phyloP scores from a whole-genome alignment of 768 basidiomycete genomes.

The Pilatotrama ljubarskyi region DNA sequence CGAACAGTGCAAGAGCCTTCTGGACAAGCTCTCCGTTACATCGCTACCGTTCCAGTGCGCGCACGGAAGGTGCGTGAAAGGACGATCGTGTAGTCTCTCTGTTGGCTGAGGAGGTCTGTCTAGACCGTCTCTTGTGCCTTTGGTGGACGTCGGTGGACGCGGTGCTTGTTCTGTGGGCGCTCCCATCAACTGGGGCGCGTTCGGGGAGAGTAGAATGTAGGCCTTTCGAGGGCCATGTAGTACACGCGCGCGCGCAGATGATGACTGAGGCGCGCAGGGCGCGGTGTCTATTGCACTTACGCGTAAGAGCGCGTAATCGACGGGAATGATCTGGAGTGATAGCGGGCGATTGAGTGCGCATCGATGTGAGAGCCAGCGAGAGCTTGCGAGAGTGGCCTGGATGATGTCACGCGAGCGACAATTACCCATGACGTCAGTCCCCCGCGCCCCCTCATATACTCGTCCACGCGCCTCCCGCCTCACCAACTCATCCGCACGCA shows the following conservation, averaged over 20 bases:
- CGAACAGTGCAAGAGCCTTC: conserved; percentile 69
- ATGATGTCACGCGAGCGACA: conserved; percentile 22
- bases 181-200: conserved; percentile 6
- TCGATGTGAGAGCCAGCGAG: conserved; percentile 14
- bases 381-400: conserved; percentile 16
- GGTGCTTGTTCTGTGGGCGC: neutral
- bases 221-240: too few relatives aligned
- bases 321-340: conserved; percentile 15
- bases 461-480: neutral
- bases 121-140: conserved; percentile 26
- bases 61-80: conserved; percentile 70
- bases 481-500: neutral
- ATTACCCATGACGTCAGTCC: conserved; percentile 20
- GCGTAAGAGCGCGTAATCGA: neutral
- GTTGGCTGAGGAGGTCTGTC: conserved; percentile 2
- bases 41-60: conserved; percentile 94
- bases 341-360: neutral
- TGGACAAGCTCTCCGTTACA: conserved; percentile 67
- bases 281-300: neutral
- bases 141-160: conserved; percentile 11
- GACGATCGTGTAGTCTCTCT: neutral
- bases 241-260: neutral
- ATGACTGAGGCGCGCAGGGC: neutral
- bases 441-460: conserved; percentile 19
- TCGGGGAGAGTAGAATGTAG: neutral